phyloP scores from a whole-genome alignment of 345 rosid species.

The Gossypium arboreum region DNA sequence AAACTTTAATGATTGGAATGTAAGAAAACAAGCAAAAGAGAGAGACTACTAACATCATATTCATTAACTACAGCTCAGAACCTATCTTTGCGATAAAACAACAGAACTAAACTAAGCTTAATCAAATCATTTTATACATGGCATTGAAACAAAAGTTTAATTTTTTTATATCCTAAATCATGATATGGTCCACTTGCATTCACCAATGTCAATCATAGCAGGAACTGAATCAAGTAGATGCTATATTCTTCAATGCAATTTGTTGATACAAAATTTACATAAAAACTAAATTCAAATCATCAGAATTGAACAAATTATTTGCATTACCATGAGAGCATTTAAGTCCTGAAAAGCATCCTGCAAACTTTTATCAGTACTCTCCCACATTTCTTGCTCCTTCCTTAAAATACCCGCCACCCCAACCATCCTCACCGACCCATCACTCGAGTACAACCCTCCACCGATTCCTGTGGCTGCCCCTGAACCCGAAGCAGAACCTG shows the following conservation, averaged over 20 bases:
- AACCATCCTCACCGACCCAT: slow-evolving; percentile 80
- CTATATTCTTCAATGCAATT: neutral
- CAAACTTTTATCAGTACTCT: slow-evolving; percentile 87
- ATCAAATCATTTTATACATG: neutral
- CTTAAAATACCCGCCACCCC: slow-evolving; percentile 93
- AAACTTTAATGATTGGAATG: slow-evolving; percentile 13
- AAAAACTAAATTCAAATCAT: neutral
- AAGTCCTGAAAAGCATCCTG: slow-evolving; percentile 94
- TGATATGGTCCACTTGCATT: neutral
- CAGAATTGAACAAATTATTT: neutral
- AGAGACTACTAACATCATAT: neutral
- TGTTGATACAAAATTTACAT: neutral
- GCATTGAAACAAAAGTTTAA: neutral
- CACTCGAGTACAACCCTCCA: slow-evolving; percentile 66
- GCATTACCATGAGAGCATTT: slow-evolving; percentile 85
- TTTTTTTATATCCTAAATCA: neutral
- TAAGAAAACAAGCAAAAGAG: neutral
- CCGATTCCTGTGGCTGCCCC: slow-evolving; percentile 23
- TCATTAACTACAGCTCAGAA: slow-evolving; percentile 1
- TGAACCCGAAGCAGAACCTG: slow-evolving; percentile 26
- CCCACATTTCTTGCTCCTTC: slow-evolving; percentile 95
- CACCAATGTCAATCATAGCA: neutral
- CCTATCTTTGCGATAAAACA: neutral
- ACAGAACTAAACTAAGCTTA: neutral
- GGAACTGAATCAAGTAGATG: neutral